A percentile compares a stretch with the other conserved stretches of the same genome.
Evolutionary conservation across 805 yeast genomes (phyloP).

Genomic region (Kazachstania africana): DNA sequence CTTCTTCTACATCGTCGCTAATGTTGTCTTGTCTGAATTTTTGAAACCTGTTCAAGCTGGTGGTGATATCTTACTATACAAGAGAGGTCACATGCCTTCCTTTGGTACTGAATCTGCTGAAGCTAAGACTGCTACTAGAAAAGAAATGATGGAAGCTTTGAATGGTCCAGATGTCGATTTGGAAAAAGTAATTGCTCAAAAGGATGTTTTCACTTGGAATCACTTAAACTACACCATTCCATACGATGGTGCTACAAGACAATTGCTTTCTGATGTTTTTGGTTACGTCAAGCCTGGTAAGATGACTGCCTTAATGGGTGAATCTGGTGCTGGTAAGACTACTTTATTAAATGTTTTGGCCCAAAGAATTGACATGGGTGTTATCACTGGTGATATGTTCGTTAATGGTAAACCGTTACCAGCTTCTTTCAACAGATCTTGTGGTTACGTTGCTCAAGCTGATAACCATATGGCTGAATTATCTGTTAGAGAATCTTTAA

Average conservation of each 20-base stretch:
- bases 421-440: constrained; percentile 58
- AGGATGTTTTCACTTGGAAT: constrained; percentile 61
- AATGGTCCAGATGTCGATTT: constrained; percentile 25
- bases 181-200: constrained; percentile 25
- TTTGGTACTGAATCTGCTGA: constrained; percentile 26
- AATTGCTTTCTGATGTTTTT: constrained; percentile 41
- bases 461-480: constrained; percentile 60
- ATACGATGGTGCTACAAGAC: constrained; percentile 47
- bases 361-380: constrained; percentile 60
- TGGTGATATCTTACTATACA: constrained; percentile 32
- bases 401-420: constrained; percentile 55
- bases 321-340: constrained; percentile 82
- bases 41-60: constrained; percentile 28
- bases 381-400: constrained; percentile 57
- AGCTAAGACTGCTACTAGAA: constrained; percentile 28
- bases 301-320: constrained; percentile 75
- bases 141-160: constrained; percentile 29
- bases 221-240: constrained; percentile 55
- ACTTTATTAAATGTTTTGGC: constrained; percentile 64
- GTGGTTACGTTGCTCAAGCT: constrained; percentile 76
- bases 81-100: constrained; percentile 33
- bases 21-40: constrained; percentile 28
- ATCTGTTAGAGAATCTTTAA: constrained; percentile 65
- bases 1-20: constrained; percentile 24
- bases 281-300: constrained; percentile 78